These are phyloP conservation scores for Hymenoscyphus infarciens DNA, from an alignment of 2,329 filamentous ascomycete species.

Conservation along the genomic window DNA sequence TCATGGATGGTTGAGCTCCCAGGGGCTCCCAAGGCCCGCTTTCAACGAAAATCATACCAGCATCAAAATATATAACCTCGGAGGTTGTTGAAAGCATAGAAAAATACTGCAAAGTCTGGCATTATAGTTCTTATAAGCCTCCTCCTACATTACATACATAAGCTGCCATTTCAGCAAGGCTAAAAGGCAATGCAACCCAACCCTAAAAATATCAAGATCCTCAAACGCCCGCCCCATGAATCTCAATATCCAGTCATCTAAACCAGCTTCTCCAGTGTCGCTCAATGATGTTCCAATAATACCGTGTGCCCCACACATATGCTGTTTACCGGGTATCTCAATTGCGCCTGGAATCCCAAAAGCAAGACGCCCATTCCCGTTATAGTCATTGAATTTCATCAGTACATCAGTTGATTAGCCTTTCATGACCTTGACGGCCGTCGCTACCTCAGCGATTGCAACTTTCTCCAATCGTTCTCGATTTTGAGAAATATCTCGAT, in stretches of 20 bases:
- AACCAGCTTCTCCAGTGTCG: constrained; percentile 2
- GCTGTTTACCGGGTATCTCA: constrained; percentile 25
- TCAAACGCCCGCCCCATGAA: constrained; percentile 1
- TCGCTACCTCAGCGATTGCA: constrained; percentile 74
- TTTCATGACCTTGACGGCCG: constrained; percentile 60
- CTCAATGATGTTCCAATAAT: constrained; percentile 3
- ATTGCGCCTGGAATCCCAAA: constrained; percentile 23
- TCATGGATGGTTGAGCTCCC: background rate
- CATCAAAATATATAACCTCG: background rate
- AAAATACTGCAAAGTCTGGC: background rate
- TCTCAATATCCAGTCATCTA: constrained; percentile 2
- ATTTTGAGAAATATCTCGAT: constrained; percentile 52
- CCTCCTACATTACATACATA: background rate
- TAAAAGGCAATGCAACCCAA: background rate
- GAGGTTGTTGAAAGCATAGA: background rate
- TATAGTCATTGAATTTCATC: constrained; percentile 18
- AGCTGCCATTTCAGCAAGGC: background rate
- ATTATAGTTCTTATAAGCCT: background rate
- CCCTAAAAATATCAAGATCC: background rate
- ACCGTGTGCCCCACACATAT: background rate
- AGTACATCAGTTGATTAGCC: constrained; percentile 37
- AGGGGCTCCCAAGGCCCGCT: background rate
- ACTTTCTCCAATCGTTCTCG: constrained; percentile 70
- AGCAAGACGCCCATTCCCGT: constrained; percentile 19
- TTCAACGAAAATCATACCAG: background rate